Evolutionary conservation across 768 basidiomycete genomes (phyloP).

Genomic region (Rhodotorula paludigena): DNA sequence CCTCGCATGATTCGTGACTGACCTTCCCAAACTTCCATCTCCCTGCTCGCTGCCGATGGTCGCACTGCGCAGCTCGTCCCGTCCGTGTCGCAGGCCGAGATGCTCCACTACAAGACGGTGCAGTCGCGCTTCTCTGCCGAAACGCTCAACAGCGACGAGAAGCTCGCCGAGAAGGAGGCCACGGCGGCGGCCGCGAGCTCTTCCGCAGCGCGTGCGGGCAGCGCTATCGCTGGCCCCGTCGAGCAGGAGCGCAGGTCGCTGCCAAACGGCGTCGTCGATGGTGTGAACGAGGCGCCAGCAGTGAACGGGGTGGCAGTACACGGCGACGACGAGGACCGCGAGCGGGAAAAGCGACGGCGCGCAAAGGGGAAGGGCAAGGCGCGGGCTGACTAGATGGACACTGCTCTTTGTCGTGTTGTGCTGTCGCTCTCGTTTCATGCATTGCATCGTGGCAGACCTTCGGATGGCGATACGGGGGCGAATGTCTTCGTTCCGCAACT

Average conservation of each 20-base stretch:
- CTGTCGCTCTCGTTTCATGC: not conserved
- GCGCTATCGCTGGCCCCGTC: not conserved
- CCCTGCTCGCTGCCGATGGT: not conserved
- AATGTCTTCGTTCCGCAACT: not conserved
- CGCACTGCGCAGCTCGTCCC: slow-evolving; percentile 55
- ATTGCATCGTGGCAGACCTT: not conserved
- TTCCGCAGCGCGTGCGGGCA: not conserved
- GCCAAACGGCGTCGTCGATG: not conserved
- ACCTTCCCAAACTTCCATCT: not conserved
- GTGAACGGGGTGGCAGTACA: not conserved
- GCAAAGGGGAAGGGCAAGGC: slow-evolving; percentile 22
- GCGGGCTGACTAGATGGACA: not conserved
- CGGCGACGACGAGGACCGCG: not conserved
- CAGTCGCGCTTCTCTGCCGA: slow-evolving; percentile 62
- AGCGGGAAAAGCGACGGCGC: not conserved
- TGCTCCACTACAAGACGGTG: slow-evolving; percentile 73
- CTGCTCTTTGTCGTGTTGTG: not conserved
- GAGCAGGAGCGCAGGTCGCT: not conserved
- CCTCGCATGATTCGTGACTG: not conserved
- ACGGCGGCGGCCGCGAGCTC: not conserved
- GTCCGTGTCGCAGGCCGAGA: slow-evolving; percentile 76
- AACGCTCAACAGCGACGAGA: slow-evolving; percentile 34
- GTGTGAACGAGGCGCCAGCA: not conserved
- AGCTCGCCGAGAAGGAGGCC: slow-evolving; percentile 20
- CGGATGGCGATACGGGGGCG: too few relatives aligned